phyloP scores from a whole-genome alignment of 2,329 filamentous ascomycete genomes.

The Colletotrichum sp. region DNA sequence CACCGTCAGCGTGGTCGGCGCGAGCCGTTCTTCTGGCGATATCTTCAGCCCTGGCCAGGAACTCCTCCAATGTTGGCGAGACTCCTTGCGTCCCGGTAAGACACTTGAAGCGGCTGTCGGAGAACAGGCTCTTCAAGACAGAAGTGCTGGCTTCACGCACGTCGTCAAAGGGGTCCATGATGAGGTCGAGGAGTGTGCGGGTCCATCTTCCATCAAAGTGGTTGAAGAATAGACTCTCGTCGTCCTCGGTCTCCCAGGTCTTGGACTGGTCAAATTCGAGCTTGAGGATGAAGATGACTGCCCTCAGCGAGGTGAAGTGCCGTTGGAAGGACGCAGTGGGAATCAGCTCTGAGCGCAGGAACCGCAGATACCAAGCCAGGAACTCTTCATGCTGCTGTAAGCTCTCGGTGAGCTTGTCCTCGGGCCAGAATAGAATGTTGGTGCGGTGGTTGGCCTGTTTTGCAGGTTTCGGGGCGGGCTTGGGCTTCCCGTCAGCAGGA shows the following conservation, averaged over 20 bases:
- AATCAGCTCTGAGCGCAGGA: slow-evolving; percentile 75
- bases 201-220: slow-evolving; percentile 56
- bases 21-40: slow-evolving; percentile 75
- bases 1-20: slow-evolving; percentile 91
- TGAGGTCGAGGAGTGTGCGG: slow-evolving; percentile 74
- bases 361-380: slow-evolving; percentile 75
- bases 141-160: slow-evolving; percentile 68
- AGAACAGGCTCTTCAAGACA: slow-evolving; percentile 55
- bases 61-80: slow-evolving; percentile 43
- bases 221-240: slow-evolving; percentile 45
- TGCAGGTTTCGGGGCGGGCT: slow-evolving; percentile 1
- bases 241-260: slow-evolving; percentile 41
- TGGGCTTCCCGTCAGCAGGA: slow-evolving; percentile 1
- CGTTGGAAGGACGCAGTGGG: slow-evolving; percentile 89
- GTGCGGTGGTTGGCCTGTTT: slow-evolving; percentile 32
- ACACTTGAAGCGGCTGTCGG: slow-evolving; percentile 37
- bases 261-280: slow-evolving; percentile 66
- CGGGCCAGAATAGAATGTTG: slow-evolving; percentile 42
- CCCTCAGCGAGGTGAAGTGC: slow-evolving; percentile 81
- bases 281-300: slow-evolving; percentile 69
- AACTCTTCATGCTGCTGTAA: slow-evolving; percentile 66
- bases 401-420: slow-evolving; percentile 39
- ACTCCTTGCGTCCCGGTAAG: slow-evolving; percentile 19
- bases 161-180: slow-evolving; percentile 93
- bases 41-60: slow-evolving; percentile 58